Base-by-base conservation (phyloP, 1,139 yeast species). In the Yamadazyma atmosphaerica region DNA sequence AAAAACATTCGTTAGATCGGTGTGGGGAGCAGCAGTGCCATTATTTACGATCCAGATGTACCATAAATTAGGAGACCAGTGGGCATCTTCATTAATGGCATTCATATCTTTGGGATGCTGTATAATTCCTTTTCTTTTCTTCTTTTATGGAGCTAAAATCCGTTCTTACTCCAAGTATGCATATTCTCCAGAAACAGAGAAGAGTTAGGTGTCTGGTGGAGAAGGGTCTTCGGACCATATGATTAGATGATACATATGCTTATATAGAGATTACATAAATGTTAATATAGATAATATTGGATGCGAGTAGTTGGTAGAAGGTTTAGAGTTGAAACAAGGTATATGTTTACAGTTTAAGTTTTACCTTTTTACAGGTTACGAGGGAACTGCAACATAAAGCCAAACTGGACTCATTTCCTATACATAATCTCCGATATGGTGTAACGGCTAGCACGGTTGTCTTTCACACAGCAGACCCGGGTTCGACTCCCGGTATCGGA, bases 401-500 rank as follows among this genome's bases (percentile, higher is more conserved):
- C 23, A n/a, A n/a, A n/a, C n/a, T n/a, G n/a, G n/a, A n/a, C n/a
- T n/a, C n/a, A n/a, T 26, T 26, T 26, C 16, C 7, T 8, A 5
- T 17, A 11, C 10, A 21, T 18, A 30, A 15, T 3, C 33, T 78
- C 83, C 84, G 83, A 77, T 79, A 73, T 79, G 76, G 84, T 79
- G 84, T 79, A 79, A 78, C 81, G 85, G 85, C 80, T 79, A 79
- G 80, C 85, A 79, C 84, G 83, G 84, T 78, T 74, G 83, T 82
- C 83, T 79, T 77, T 79, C 84, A 79, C 84, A 82, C 84, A 74
- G 83, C 83, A 79, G 72, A 75, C 81, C 84, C 79, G 84, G 83
- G 84, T 79, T 79, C 84, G 82, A 79, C 81, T 79, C 85, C 85
- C 84, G 79, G 84, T 73, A 77, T 77, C 83, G 84, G 84, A 79